These are phyloP conservation scores for Tetrapisispora pingtungensis DNA, from an alignment of 805 yeast genomes.

Conservation along the genomic window DNA sequence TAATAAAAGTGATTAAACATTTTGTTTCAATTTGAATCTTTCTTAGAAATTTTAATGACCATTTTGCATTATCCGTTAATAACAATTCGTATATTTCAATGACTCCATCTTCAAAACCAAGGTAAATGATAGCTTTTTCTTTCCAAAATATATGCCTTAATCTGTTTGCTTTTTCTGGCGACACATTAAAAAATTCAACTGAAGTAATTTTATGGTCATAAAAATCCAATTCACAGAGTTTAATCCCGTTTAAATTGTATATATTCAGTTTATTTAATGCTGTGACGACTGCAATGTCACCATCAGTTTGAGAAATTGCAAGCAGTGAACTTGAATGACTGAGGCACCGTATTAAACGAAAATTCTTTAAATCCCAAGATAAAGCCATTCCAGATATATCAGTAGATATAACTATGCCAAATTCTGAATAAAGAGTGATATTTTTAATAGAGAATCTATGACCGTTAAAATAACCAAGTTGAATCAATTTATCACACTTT, in stretches of 20 bases:
- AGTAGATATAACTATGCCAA: constrained; percentile 43
- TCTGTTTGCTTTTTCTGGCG: constrained; percentile 6
- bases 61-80: constrained; percentile 11
- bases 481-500: constrained; percentile 17
- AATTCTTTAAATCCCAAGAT: constrained; percentile 56
- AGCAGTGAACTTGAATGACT: constrained; percentile 23
- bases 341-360: constrained; percentile 37
- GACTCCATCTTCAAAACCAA: constrained; percentile 30
- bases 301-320: constrained; percentile 46
- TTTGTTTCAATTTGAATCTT: constrained; percentile 16
- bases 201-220: constrained; percentile 17
- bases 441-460: constrained; percentile 40
- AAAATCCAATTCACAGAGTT: constrained; percentile 23
- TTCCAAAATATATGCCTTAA: constrained; percentile 33
- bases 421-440: constrained; percentile 42
- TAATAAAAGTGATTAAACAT: constrained; percentile 9
- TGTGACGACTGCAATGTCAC: constrained; percentile 36
- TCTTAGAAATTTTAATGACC: constrained; percentile 20
- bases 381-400: constrained; percentile 46
- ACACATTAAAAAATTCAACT: constrained; percentile 19
- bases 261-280: constrained; percentile 16
- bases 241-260: constrained; percentile 46
- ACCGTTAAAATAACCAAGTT: constrained; percentile 39
- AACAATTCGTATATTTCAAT: constrained; percentile 27
- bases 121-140: constrained; percentile 28